Evolutionary conservation across 371 early-diverging fungal species (phyloP).

Genomic region (Syncephalastrum racemosum): DNA sequence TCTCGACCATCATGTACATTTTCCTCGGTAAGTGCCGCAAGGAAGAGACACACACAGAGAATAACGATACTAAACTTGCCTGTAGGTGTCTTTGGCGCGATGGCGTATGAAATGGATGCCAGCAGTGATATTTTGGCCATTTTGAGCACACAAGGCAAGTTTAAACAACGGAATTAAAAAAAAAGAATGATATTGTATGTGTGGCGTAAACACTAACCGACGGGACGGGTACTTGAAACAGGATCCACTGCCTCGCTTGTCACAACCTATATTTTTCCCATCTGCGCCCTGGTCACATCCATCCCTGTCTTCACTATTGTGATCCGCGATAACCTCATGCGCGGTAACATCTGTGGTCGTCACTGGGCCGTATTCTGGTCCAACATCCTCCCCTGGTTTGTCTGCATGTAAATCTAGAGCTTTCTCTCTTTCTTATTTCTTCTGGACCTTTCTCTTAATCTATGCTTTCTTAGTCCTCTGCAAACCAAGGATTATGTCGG

Average conservation of each 20-base stretch:
- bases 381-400: conserved; percentile 66
- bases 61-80: not conserved
- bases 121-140: conserved; percentile 54
- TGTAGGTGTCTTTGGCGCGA: conserved; percentile 54
- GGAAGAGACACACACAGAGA: not conserved
- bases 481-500: conserved; percentile 40
- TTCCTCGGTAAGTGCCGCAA: conserved; percentile 27
- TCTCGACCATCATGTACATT: conserved; percentile 52
- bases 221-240: conserved; percentile 5
- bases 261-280: conserved; percentile 67
- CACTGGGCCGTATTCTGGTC: conserved; percentile 57
- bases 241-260: conserved; percentile 52
- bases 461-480: conserved; percentile 23
- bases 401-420: conserved; percentile 22
- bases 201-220: not conserved
- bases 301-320: conserved; percentile 80
- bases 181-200: conserved; percentile 1
- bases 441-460: not conserved
- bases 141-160: conserved; percentile 30
- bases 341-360: conserved; percentile 51
- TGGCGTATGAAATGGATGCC: conserved; percentile 52
- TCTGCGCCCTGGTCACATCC: conserved; percentile 71
- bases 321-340: conserved; percentile 67
- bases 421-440: not conserved
- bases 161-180: not conserved